Percentiles rank a stretch among this genome's conserved stretches.
Conservation (phyloP, 2,329 filamentous ascomycete species). For the Nectriaceae sp. region DNA sequence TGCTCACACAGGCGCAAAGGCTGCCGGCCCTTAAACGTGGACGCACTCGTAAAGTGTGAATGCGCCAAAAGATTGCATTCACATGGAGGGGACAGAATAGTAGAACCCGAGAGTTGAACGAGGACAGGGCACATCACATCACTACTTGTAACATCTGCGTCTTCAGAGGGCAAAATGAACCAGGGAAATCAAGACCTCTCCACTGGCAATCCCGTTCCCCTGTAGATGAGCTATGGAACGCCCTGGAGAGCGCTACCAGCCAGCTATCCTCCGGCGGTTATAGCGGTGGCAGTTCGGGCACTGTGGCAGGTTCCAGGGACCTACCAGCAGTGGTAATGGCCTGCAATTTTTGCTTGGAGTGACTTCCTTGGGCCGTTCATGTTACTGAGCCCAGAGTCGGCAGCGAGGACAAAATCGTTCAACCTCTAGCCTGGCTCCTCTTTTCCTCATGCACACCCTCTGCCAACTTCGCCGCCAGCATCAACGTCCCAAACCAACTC, state of each 20-base stretch:
- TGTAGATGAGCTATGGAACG: background rate
- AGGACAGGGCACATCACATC: too few relatives aligned
- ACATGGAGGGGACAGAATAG: too few relatives aligned
- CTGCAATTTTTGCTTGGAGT: background rate
- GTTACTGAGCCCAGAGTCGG: conserved; percentile 10
- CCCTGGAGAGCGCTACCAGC: background rate
- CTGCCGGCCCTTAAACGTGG: background rate
- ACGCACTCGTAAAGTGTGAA: background rate
- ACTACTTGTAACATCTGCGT: too few relatives aligned
- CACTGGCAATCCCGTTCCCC: too few relatives aligned
- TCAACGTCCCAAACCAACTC: conserved; percentile 35
- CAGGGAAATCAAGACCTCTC: too few relatives aligned
- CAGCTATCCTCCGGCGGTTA: background rate
- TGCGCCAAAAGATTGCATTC: too few relatives aligned
- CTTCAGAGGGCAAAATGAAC: too few relatives aligned
- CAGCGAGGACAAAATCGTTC: conserved; percentile 42
- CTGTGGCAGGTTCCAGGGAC: background rate
- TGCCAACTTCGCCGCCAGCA: conserved; percentile 37
- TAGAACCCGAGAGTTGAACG: too few relatives aligned
- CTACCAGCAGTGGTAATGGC: background rate
- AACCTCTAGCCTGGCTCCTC: conserved; percentile 42
- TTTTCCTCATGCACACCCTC: conserved; percentile 47
- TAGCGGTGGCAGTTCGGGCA: background rate
- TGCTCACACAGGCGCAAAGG: background rate
- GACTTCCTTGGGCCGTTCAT: conserved; percentile 5